Evolutionary conservation across 2,329 filamentous ascomycete species (phyloP), one percentile per base, ranked within the genome.

Genomic region (Penicillium brasilianum): DNA sequence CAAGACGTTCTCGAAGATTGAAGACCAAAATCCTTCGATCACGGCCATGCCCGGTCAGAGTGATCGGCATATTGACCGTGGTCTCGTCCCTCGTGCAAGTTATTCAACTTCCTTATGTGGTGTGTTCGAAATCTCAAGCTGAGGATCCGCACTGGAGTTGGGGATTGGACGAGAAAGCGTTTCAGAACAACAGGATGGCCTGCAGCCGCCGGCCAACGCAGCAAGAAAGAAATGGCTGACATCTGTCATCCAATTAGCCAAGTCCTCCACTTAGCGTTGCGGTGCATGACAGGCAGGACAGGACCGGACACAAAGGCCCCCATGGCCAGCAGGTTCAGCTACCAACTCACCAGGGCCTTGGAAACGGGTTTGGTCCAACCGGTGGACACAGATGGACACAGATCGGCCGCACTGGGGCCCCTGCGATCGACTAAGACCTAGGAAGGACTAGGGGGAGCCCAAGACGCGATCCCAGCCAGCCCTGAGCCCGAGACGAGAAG

Each of bases 311-410:
- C n/a, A 49, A n/a, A n/a, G 28, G 20, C 43, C 43, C 32, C 46
- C 46, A 49, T n/a, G n/a, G n/a, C n/a, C n/a, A n/a, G n/a, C n/a
- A n/a, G n/a, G n/a, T n/a, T n/a, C n/a, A n/a, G n/a, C n/a, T n/a
- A n/a, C n/a, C n/a, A n/a, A n/a, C 48, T 50, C 48, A 20, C 30
- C 41, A 49, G 30, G 51, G 46, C 57, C 46, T 63, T 52, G 49
- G 55, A 39, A 61, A 64, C 48, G 37, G 20, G 65, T 18, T 66
- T 66, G 59, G 60, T 62, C 55, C 57, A 65, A 63, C 60, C 62
- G 55, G 66, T 69, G 67, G 67, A 58, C 66, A 62, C 58, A 60
- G 59, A 64, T 67, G 66, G 66, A 57, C 66, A 63, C 66, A 49
- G 67, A 69, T 69, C 64, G 62, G 60, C 63, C 56, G 62, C 37